These are phyloP conservation scores for thale cress (Arabidopsis thaliana) DNA, from an alignment of 345 rosid genomes.

Conservation along the genomic window TAIR10.1 NC_003076.8:20924001-20924500, in stretches of 20 bases:
- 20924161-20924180: neutral
- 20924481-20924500: neutral
- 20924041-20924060: neutral
- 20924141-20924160: neutral
- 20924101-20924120: neutral
- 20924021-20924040: neutral
- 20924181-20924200: neutral
- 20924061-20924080: neutral
- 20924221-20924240: neutral
- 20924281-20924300: conserved; percentile 22
- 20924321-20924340: neutral
- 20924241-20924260: conserved; percentile 5
- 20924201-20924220: neutral
- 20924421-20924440: neutral
- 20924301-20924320: neutral
- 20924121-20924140: neutral
- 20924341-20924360: neutral
- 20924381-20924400: neutral
- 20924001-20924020: neutral
- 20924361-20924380: neutral
- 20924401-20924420: neutral
- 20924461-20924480: neutral
- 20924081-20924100: neutral
- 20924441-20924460: neutral
- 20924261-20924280: conserved; percentile 12